Conservation (phyloP, 2,329 filamentous ascomycete genomes). For the Fusarium clavum region DNA sequence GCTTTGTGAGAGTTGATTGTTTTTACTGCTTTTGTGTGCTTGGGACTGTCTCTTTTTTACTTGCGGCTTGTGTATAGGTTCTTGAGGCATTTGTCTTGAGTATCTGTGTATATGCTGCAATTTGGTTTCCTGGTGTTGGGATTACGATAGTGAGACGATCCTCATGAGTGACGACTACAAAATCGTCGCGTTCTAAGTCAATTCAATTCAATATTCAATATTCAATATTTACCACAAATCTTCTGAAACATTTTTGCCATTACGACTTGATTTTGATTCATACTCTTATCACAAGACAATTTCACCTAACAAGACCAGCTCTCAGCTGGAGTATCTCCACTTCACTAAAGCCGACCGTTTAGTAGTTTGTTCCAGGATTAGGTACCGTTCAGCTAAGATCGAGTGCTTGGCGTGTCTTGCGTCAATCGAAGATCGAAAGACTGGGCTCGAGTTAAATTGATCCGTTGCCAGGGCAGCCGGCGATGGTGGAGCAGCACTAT, state of each 20-base stretch:
- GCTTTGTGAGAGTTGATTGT: slow-evolving; percentile 20
- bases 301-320: neutral
- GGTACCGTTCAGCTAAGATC: neutral
- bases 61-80: slow-evolving; percentile 12
- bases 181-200: slow-evolving; percentile 47
- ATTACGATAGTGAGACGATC: slow-evolving; percentile 51
- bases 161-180: slow-evolving; percentile 50
- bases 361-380: neutral
- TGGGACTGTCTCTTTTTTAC: slow-evolving; percentile 21
- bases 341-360: neutral
- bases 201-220: slow-evolving; percentile 25
- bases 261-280: neutral
- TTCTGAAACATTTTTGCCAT: neutral
- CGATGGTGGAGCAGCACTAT: slow-evolving; percentile 4
- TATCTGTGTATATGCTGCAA: slow-evolving; percentile 11
- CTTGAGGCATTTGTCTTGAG: slow-evolving; percentile 1
- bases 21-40: slow-evolving; percentile 16
- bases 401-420: slow-evolving; percentile 22
- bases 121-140: slow-evolving; percentile 43
- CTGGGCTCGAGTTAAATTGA: neutral
- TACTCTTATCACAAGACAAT: slow-evolving; percentile 4
- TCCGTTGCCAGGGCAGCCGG: slow-evolving; percentile 27
- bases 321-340: neutral
- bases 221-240: slow-evolving; percentile 24
- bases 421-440: slow-evolving; percentile 28